phyloP scores from a whole-genome alignment of 345 rosid species.

The Cardamine occulta region DNA sequence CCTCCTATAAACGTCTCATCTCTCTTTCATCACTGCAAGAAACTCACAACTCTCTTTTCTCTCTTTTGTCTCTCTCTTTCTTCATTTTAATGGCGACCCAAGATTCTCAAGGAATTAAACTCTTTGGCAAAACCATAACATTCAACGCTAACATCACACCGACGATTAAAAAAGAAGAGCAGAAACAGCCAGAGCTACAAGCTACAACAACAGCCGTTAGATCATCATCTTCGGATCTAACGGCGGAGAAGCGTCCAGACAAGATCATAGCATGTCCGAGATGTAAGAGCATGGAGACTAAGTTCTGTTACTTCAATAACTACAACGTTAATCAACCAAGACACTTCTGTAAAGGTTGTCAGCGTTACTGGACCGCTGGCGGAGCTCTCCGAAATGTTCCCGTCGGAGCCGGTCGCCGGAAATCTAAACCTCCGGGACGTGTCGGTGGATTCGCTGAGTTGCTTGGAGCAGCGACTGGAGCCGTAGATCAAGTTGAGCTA shows the following conservation, averaged over 20 bases:
- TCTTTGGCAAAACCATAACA: slow-evolving; percentile 79
- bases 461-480: slow-evolving; percentile 45
- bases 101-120: slow-evolving; percentile 74
- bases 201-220: slow-evolving; percentile 24
- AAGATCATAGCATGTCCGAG: slow-evolving; percentile 92
- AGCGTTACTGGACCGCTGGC: slow-evolving; percentile 98
- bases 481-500: slow-evolving; percentile 55
- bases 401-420: slow-evolving; percentile 93
- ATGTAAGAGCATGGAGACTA: slow-evolving; percentile 96
- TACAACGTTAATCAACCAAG: slow-evolving; percentile 99
- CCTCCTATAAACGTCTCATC: slow-evolving; percentile 23
- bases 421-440: slow-evolving; percentile 66
- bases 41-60: slow-evolving; percentile 33
- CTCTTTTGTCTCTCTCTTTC: slow-evolving; percentile 21
- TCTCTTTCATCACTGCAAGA: slow-evolving; percentile 36
- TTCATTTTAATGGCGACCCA: slow-evolving; percentile 53
- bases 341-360: slow-evolving; percentile 96
- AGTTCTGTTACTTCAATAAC: slow-evolving; percentile 95
- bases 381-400: slow-evolving; percentile 97
- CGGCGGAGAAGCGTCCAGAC: slow-evolving; percentile 72
- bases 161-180: slow-evolving; percentile 51
- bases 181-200: slow-evolving; percentile 39
- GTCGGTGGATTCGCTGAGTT: slow-evolving; percentile 44
- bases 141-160: slow-evolving; percentile 51
- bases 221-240: slow-evolving; percentile 45